Evolutionary conservation across 2,329 filamentous ascomycete genomes (phyloP), one percentile per base, ranked within the genome.

Genomic region (Tolypocladium sp.): DNA sequence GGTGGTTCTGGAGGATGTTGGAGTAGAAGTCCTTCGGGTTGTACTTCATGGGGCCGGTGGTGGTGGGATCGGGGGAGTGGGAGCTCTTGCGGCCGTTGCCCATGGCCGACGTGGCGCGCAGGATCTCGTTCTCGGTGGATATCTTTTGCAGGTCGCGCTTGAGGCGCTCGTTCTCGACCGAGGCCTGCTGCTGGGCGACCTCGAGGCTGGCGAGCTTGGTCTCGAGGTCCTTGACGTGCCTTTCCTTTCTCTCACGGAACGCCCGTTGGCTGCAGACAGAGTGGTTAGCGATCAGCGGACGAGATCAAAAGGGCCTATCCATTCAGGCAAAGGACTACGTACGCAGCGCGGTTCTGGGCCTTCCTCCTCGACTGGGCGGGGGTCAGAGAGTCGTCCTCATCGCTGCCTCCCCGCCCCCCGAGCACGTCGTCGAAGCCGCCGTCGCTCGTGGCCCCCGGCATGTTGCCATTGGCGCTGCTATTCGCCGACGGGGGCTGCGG

Each of bases 201-300:
- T 96, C 89, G 38, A 97, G 84, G 55, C 79, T 81, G 56, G 84
- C 87, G 35, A 97, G 85, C 71, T 96, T 94, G 59, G 86, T 84
- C 74, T 97, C 92, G 30, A 97, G 86, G 62, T 97, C 92, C 72
- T 92, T 92, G 63, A 97, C 92, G 69, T 96, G 92, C 60, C 87
- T 88, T 73, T 97, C 93, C 74, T 97, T 97, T 66, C 93, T 88
- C 74, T 97, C 93, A 61, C 93, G 91, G 73, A 97, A 97, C 38
- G 94, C 93, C 67, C 93, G 88, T 81, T 97, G 94, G 55, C 93
- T 97, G 63, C 35, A 41, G 22, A n/a, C 35, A 37, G 10, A 10
- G 20, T 22, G 42, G 42, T 60, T 35, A 59, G 17, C 20, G 2
- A 3, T 55, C n/a, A 30, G n/a, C n/a, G 2, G 54, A 40, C 35